A percentile compares a stretch with the other conserved stretches of the same genome.
phyloP scores from a whole-genome alignment of 2,329 filamentous ascomycete species.

The Verticillium isaacii region DNA sequence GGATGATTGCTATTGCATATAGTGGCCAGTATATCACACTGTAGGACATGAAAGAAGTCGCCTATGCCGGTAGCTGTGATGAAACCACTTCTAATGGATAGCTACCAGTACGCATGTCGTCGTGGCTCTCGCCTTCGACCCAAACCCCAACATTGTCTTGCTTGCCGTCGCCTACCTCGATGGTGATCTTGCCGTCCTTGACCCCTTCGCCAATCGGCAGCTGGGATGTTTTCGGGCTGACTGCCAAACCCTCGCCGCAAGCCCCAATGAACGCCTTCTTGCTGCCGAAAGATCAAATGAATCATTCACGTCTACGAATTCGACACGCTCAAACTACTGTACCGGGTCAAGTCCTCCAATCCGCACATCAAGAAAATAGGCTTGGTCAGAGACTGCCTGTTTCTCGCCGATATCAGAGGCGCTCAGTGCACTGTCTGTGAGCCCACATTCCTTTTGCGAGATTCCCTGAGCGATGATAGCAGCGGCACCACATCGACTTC shows the following conservation, averaged over 20 bases:
- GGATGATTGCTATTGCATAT: constrained; percentile 27
- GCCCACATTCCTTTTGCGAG: constrained; percentile 20
- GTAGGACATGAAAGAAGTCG: constrained; percentile 27
- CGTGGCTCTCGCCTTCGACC: constrained; percentile 26
- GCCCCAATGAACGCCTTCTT: constrained; percentile 22
- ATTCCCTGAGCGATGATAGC: constrained; percentile 19
- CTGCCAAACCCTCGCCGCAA: constrained; percentile 23
- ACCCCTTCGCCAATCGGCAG: constrained; percentile 17
- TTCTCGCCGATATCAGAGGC: constrained; percentile 27
- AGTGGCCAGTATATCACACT: constrained; percentile 23
- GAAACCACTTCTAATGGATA: constrained; percentile 23
- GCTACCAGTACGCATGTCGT: constrained; percentile 22
- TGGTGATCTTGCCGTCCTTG: constrained; percentile 25
- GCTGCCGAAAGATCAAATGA: constrained; percentile 17
- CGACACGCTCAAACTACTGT: constrained; percentile 22
- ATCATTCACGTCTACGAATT: constrained; percentile 23
- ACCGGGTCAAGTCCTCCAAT: constrained; percentile 17
- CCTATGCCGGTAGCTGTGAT: constrained; percentile 26
- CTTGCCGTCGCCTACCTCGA: constrained; percentile 25
- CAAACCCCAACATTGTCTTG: constrained; percentile 21
- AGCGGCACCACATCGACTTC: constrained; percentile 16
- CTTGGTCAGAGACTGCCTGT: constrained; percentile 25
- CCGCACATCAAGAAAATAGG: constrained; percentile 23
- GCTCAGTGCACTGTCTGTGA: constrained; percentile 32
- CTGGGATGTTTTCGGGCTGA: constrained; percentile 19